phyloP scores from a whole-genome alignment of 129 eudicot species.

The Deinandra increscens region DNA sequence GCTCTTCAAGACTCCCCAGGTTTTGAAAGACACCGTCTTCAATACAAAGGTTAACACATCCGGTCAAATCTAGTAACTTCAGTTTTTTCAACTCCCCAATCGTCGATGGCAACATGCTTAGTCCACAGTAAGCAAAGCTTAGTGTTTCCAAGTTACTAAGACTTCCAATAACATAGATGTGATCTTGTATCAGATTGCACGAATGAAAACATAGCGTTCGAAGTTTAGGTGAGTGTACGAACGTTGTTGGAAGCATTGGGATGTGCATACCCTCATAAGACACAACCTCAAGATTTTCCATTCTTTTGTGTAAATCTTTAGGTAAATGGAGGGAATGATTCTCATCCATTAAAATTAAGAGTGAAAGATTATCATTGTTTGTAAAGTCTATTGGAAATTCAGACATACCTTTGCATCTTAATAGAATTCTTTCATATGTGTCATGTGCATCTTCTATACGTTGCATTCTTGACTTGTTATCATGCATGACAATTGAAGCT shows the following conservation, averaged over 20 bases:
- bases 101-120: background rate
- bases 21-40: slow-evolving; percentile 4
- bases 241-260: background rate
- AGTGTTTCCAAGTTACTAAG: background rate
- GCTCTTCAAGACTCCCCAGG: background rate
- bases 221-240: background rate
- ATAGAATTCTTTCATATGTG: background rate
- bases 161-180: background rate
- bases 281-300: background rate
- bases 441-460: background rate
- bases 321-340: background rate
- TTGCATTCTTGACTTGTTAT: no score
- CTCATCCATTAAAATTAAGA: background rate
- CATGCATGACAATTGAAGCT: background rate
- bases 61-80: background rate
- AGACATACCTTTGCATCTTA: background rate
- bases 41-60: background rate
- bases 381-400: background rate
- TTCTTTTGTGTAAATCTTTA: background rate
- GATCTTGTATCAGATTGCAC: background rate
- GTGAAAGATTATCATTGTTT: background rate
- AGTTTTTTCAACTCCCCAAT: slow-evolving; percentile 2
- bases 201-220: background rate
- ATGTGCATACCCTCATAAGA: background rate
- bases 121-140: background rate